Percentiles rank a stretch among this genome's conserved stretches.
phyloP scores from a whole-genome alignment of 1,139 yeast genomes.

The Magnusiomyces tetraspermus region DNA sequence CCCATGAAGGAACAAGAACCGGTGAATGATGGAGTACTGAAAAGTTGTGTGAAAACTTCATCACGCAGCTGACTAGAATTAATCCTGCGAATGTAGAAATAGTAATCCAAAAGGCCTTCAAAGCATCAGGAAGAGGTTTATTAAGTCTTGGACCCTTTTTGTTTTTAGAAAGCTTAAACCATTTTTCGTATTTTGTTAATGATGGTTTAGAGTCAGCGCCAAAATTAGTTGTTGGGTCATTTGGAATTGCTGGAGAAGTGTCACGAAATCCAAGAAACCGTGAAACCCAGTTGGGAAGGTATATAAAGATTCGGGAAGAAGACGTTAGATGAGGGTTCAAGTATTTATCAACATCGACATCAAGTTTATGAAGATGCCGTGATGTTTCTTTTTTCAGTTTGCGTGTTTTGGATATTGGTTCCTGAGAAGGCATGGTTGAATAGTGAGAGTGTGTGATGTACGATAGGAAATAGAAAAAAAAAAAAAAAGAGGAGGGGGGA shows the following conservation, averaged over 20 bases:
- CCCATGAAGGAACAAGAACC: constrained; percentile 48
- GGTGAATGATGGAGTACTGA: constrained; percentile 39
- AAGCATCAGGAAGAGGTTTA: constrained; percentile 13
- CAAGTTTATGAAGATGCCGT: constrained; percentile 8
- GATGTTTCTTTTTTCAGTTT: background rate
- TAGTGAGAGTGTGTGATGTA: no score
- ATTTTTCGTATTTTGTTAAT: background rate
- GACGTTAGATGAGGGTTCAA: constrained; percentile 19
- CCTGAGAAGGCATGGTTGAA: no score
- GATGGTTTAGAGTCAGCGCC: background rate
- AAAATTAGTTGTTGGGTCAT: background rate
- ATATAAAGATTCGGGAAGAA: constrained; percentile 18
- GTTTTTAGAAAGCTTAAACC: background rate
- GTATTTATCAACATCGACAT: constrained; percentile 19
- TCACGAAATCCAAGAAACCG: constrained; percentile 22
- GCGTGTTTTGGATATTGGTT: background rate
- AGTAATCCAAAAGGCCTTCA: constrained; percentile 21
- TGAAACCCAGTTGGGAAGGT: constrained; percentile 18
- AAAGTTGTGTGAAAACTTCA: constrained; percentile 41
- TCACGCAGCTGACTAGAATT: constrained; percentile 43
- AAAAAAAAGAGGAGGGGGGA: no score
- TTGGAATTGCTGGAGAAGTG: constrained; percentile 2
- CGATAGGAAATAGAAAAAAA: no score
- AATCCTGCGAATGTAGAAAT: constrained; percentile 43
- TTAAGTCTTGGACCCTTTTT: constrained; percentile 1